A percentile compares a stretch with the other conserved stretches of the same genome.
Evolutionary conservation across 805 yeast genomes (phyloP).

Genomic region (Tetrapisispora phaffii): DNA sequence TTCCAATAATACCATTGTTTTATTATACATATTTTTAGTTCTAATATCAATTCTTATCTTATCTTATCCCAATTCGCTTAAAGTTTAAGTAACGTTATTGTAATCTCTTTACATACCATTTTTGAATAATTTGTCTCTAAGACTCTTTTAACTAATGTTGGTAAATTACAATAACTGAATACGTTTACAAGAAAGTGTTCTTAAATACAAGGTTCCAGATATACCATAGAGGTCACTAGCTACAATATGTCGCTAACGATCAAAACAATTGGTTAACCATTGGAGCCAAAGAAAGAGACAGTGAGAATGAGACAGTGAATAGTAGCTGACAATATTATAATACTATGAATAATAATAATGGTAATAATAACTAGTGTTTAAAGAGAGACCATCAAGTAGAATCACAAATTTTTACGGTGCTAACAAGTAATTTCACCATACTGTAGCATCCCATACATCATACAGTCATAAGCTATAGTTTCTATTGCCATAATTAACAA

Average conservation of each 20-base stretch:
- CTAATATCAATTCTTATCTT: not conserved
- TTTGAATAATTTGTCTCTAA: slow-evolving; percentile 3
- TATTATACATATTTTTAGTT: too few relatives aligned
- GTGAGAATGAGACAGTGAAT: not conserved
- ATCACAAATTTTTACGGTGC: not conserved
- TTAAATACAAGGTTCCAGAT: not conserved
- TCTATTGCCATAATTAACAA: too few relatives aligned
- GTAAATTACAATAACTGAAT: not conserved
- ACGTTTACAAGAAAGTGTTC: not conserved
- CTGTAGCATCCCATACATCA: too few relatives aligned
- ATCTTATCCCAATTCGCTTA: too few relatives aligned
- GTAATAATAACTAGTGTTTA: not conserved
- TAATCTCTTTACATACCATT: slow-evolving; percentile 1
- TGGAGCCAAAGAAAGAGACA: not conserved
- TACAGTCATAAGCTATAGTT: too few relatives aligned
- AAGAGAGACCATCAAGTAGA: not conserved
- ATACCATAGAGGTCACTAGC: not conserved
- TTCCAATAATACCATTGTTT: too few relatives aligned
- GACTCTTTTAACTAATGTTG: not conserved
- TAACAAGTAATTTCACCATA: too few relatives aligned
- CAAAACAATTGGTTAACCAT: too few relatives aligned
- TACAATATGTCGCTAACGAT: not conserved
- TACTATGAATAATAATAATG: too few relatives aligned
- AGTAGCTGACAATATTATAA: not conserved
- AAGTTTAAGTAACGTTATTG: not conserved